These are phyloP conservation scores for Aspergillus sojae DNA, from an alignment of 2,329 filamentous ascomycete genomes.

Conservation along the genomic window DNA sequence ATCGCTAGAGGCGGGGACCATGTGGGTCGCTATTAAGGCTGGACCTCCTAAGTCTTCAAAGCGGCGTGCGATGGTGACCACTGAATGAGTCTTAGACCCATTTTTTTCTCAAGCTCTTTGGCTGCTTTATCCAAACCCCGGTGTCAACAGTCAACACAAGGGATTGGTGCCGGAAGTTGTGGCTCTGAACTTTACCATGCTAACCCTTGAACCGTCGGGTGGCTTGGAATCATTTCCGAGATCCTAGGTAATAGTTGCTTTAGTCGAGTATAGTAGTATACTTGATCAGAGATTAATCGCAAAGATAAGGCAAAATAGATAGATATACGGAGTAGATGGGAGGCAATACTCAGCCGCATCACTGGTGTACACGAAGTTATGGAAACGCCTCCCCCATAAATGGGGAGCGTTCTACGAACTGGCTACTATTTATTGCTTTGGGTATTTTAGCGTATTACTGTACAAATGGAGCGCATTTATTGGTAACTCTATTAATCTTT, in stretches of 20 bases:
- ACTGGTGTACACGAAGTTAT: neutral
- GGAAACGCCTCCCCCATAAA: neutral
- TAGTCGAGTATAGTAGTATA: neutral
- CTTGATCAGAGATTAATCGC: neutral
- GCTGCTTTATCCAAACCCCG: conserved; percentile 7
- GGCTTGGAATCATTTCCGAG: neutral
- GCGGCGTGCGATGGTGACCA: conserved; percentile 14
- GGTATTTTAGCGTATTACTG: conserved; percentile 6
- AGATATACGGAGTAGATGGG: neutral
- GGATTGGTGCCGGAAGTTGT: neutral
- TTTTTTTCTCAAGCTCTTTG: conserved; percentile 11
- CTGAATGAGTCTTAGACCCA: conserved; percentile 7
- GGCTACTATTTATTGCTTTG: conserved; percentile 4
- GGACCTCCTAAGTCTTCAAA: conserved; percentile 17
- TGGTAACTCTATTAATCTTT: conserved; percentile 7
- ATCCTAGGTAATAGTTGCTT: neutral
- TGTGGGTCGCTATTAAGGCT: conserved; percentile 27
- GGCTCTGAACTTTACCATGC: conserved; percentile 5
- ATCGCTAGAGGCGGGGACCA: conserved; percentile 26
- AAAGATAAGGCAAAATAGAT: neutral
- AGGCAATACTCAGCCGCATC: neutral
- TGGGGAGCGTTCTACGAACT: neutral
- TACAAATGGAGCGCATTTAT: conserved; percentile 6
- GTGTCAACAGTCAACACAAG: conserved; percentile 5
- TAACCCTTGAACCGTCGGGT: neutral